Conservation (phyloP, 2,329 filamentous ascomycete genomes). For the Colletotrichum zoysiae region DNA sequence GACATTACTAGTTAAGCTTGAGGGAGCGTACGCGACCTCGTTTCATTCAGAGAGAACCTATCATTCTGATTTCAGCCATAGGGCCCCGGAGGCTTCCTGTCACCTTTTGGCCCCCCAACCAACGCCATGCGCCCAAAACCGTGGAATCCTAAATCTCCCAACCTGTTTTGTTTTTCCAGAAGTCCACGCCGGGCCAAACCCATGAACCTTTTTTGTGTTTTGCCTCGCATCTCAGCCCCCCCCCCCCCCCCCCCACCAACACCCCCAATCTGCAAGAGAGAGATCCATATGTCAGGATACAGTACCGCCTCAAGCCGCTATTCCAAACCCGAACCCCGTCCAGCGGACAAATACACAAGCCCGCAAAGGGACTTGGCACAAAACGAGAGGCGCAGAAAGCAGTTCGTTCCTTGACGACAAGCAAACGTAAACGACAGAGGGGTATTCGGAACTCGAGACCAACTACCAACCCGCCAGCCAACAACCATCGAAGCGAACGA, state of each 20-base stretch:
- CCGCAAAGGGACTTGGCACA: neutral
- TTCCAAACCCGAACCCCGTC: neutral
- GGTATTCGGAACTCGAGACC: constrained; percentile 22
- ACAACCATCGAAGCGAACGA: constrained; percentile 8
- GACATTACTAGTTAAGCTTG: neutral
- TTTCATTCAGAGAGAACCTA: neutral
- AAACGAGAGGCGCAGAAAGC: neutral
- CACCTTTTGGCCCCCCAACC: neutral
- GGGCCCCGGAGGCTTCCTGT: neutral
- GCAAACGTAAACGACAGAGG: constrained; percentile 18
- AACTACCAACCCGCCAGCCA: constrained; percentile 3
- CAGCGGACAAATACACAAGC: neutral
- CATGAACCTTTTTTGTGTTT: neutral
- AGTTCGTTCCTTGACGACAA: neutral
- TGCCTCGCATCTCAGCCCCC: neutral
- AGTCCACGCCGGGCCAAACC: neutral
- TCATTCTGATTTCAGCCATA: neutral
- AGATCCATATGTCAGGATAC: neutral
- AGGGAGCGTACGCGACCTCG: too few species aligned
- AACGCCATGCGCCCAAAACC: constrained; percentile 17
- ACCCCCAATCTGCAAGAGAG: neutral
- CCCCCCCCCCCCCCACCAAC: neutral
- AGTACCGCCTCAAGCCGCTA: neutral
- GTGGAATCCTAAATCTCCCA: neutral
- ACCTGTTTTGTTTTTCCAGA: neutral